Evolutionary conservation across 192 early-diverging fungal genomes (phyloP).

Genomic region (Coemansia sp.): DNA sequence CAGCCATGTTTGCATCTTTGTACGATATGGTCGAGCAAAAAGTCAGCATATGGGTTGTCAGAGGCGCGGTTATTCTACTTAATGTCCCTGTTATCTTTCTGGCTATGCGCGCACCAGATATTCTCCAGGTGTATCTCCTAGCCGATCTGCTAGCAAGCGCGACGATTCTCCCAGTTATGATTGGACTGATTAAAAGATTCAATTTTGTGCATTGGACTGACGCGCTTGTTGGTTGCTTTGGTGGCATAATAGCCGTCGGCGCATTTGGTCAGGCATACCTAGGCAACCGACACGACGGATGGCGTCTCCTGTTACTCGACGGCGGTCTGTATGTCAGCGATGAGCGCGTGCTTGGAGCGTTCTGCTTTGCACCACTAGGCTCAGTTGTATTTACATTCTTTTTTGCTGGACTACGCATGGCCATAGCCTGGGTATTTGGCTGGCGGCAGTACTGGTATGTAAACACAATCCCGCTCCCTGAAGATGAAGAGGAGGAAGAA

Average conservation of each 20-base stretch:
- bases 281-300: conserved; percentile 51
- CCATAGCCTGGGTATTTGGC: conserved; percentile 23
- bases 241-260: conserved; percentile 54
- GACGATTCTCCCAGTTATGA: conserved; percentile 56
- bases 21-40: conserved; percentile 55
- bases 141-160: conserved; percentile 63
- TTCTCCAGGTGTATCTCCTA: conserved; percentile 59
- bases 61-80: conserved; percentile 44
- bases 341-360: conserved; percentile 58
- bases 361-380: conserved; percentile 54
- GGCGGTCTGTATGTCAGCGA: conserved; percentile 55
- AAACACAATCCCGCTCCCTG: conserved; percentile 11
- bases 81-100: conserved; percentile 57
- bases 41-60: conserved; percentile 48
- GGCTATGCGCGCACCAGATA: conserved; percentile 57
- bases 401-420: conserved; percentile 40
- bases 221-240: conserved; percentile 54
- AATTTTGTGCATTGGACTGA: conserved; percentile 56
- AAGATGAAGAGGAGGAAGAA: conserved; percentile 1
- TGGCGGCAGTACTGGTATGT: conserved; percentile 30
- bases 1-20: conserved; percentile 64
- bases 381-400: conserved; percentile 46
- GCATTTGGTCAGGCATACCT: conserved; percentile 55
- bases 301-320: conserved; percentile 47
- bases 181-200: conserved; percentile 51